Conservation (phyloP, 148 eudicot genomes). For the Mesembryanthemum crystallinum region DNA sequence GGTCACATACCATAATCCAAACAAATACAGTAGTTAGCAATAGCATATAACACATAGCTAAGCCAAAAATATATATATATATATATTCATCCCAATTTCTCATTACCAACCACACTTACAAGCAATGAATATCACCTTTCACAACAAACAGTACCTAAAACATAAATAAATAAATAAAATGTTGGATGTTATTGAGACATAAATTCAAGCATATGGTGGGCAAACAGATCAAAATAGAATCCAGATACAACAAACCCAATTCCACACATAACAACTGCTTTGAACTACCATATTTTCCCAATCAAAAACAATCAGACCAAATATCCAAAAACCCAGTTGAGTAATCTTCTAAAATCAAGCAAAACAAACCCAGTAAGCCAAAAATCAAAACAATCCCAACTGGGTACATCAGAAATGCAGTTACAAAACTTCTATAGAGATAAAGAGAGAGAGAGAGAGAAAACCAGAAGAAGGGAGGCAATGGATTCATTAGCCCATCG, state of each 20-base stretch:
- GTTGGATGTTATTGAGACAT: background rate
- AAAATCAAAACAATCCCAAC: background rate
- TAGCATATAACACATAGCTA: background rate
- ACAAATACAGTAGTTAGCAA: background rate
- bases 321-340: background rate
- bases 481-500: constrained; percentile 73
- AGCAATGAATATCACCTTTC: background rate
- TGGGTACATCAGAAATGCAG: background rate
- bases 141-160: background rate
- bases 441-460: background rate
- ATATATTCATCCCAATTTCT: background rate
- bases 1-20: constrained; percentile 14
- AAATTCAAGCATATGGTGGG: background rate
- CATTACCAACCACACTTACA: background rate
- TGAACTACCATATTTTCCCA: background rate
- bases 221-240: background rate
- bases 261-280: background rate
- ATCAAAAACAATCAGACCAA: background rate
- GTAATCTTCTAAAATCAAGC: background rate
- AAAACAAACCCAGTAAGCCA: background rate
- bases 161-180: too few relatives aligned
- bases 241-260: background rate
- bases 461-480: constrained; percentile 60
- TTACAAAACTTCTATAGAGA: background rate
- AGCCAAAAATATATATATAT: constrained; percentile 15